Evolutionary conservation across 352 stramenopile genomes (phyloP).

Genomic region (Phytophthora cactorum): DNA sequence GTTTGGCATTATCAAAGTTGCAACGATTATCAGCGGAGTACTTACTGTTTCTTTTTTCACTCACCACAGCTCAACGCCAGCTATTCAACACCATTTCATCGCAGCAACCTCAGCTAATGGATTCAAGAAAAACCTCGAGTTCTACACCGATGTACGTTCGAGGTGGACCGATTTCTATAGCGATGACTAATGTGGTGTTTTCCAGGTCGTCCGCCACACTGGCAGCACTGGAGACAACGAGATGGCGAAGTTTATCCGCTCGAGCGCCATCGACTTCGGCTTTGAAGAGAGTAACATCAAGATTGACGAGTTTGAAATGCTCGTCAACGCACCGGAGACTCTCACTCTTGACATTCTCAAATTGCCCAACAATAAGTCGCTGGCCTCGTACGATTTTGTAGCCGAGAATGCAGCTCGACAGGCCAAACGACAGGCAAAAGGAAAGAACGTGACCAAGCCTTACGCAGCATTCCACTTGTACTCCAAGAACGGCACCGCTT

Average conservation of each 20-base stretch:
- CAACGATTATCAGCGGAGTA: not conserved
- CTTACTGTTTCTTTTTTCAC: not conserved
- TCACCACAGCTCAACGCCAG: conserved; percentile 57
- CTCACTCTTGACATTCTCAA: conserved; percentile 54
- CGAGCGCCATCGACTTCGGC: conserved; percentile 73
- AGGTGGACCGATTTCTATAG: not conserved
- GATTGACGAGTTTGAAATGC: conserved; percentile 84
- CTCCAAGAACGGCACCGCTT: conserved; percentile 72
- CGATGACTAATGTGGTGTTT: conserved; percentile 1
- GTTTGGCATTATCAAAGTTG: not conserved
- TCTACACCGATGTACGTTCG: conserved; percentile 66
- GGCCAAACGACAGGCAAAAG: conserved; percentile 37
- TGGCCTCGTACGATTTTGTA: conserved; percentile 36
- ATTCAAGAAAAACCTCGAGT: conserved; percentile 73
- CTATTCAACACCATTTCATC: conserved; percentile 84
- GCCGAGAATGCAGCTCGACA: conserved; percentile 27
- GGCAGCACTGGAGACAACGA: conserved; percentile 69
- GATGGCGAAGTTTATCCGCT: conserved; percentile 81
- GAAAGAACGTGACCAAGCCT: conserved; percentile 35
- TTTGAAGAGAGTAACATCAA: conserved; percentile 81
- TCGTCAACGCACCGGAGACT: conserved; percentile 73
- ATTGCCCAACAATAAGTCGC: conserved; percentile 27
- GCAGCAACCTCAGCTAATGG: conserved; percentile 66
- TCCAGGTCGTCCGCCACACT: conserved; percentile 60
- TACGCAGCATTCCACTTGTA: conserved; percentile 83